Conservation (phyloP, 192 early-diverging fungal species). For the Entomortierella chlamydospora region DNA sequence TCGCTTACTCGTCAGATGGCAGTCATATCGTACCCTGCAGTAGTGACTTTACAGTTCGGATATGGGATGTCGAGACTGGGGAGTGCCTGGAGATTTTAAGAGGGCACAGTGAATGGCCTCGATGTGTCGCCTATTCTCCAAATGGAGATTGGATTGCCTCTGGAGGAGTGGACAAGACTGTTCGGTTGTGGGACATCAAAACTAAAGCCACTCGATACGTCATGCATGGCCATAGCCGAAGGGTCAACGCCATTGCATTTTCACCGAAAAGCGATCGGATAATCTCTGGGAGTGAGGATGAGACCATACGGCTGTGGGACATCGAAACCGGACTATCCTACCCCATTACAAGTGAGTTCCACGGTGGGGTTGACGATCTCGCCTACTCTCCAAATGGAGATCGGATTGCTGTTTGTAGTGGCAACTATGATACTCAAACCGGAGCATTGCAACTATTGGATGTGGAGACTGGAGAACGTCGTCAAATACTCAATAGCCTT, state of each 20-base stretch:
- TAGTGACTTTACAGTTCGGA: neutral
- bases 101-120: too few relatives aligned
- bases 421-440: neutral
- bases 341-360: neutral
- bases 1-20: conserved; percentile 1
- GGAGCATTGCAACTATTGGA: conserved; percentile 9
- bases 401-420: neutral
- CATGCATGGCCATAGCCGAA: too few relatives aligned
- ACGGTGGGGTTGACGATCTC: neutral
- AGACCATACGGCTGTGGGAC: neutral
- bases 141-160: too few relatives aligned
- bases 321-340: too few relatives aligned
- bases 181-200: too few relatives aligned
- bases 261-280: neutral
- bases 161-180: too few relatives aligned
- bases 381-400: conserved; percentile 6
- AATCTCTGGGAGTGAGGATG: neutral
- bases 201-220: too few relatives aligned
- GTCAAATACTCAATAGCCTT: neutral
- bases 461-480: neutral
- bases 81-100: too few relatives aligned
- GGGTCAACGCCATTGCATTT: neutral
- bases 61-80: too few relatives aligned
- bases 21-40: neutral
- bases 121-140: too few relatives aligned